Base-by-base conservation (phyloP, 306 rosid genomes). In the Quercus ilex region DNA sequence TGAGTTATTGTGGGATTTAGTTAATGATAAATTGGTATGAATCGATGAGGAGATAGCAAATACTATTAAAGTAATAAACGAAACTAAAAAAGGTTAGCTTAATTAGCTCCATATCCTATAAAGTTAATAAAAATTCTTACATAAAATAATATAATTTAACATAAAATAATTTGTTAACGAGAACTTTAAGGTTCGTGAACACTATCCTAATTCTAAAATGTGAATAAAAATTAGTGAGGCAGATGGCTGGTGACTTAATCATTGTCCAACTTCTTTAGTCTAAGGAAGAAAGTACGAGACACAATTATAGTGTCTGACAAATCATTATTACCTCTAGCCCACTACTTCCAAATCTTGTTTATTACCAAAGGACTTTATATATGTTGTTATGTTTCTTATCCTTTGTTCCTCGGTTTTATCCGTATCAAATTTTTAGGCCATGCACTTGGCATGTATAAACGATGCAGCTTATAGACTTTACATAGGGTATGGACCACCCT, bases 261-360 rank as follows among this genome's bases (percentile, higher is more conserved):
- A 87, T 84, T 58, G 69, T 46, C 46, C 31, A 80, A 57, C 35
- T 59, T 41, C 59, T 79, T 72, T 71, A 77, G 70, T 67, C 74
- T 74, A 77, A 68, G 77, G 77, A 84, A 80, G 82, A 65, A 85
- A 75, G 82, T 73, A 63, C 78, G 62, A 55, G 81, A 79, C 90
- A 82, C 80, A 77, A 84, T 87, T 58, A 87, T 87, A 74, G 11
- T 64, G 81, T 84, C 51, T 74, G 75, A 15, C 79, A 68, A 30
- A 81, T 35, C 59, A 68, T 82, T 76, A 87, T 87, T 77, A 80
- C 58, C 67, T 74, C 81, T 76, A 62, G 60, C 77, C 49, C 64
- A 63, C 17, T 20, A 14, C 17, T 35, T 35, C 72, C 72, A 35
- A 10, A 6, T 33, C 41, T 68, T 68, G 51, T 68, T 68, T 35